Evolutionary conservation across 441 rosid species (phyloP).

Genomic region (Rhodomyrtus psidioides): DNA sequence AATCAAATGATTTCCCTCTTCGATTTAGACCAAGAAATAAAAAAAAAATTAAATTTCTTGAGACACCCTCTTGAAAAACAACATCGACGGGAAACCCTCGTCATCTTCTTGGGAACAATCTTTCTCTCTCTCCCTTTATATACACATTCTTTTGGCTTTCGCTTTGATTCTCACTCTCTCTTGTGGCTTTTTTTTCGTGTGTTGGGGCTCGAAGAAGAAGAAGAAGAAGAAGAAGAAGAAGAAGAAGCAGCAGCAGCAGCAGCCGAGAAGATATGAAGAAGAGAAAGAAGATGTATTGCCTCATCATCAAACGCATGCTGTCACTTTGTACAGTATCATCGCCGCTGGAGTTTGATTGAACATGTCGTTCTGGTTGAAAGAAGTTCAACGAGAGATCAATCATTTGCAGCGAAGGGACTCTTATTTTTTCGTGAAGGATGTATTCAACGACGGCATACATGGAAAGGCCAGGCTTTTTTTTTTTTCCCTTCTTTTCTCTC

Average conservation of each 20-base stretch:
- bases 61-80: slow-evolving; percentile 18
- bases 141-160: background rate
- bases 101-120: slow-evolving; percentile 27
- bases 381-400: background rate
- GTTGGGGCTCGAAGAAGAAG: background rate
- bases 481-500: background rate
- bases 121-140: background rate
- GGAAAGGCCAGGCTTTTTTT: slow-evolving; percentile 59
- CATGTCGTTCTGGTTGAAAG: background rate
- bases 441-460: slow-evolving; percentile 41
- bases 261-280: background rate
- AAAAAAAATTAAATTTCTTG: background rate
- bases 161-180: background rate
- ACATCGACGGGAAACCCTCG: slow-evolving; percentile 18
- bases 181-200: too few species aligned
- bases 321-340: background rate
- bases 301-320: background rate
- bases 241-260: background rate
- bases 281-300: background rate
- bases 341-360: background rate
- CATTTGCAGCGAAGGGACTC: background rate
- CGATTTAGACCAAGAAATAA: background rate
- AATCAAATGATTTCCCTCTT: background rate
- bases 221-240: background rate
- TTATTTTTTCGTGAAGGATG: background rate